A percentile compares a stretch with the other conserved stretches of the same genome.
Conservation (phyloP, 495 filamentous ascomycete genomes). For the Daldinia childiae region DNA sequence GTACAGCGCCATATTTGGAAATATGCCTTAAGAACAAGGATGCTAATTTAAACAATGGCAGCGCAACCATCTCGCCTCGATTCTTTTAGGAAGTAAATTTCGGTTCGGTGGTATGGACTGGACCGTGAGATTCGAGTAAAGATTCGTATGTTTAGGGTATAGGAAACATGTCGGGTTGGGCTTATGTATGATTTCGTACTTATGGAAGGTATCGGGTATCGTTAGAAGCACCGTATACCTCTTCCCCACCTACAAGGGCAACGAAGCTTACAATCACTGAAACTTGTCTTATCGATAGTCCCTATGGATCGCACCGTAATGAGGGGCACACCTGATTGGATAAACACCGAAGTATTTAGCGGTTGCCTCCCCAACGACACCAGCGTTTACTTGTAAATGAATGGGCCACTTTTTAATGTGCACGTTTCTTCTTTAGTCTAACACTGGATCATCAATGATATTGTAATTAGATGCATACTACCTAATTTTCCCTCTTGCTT, state of each 20-base stretch:
- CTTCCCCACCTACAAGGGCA: conserved; percentile 2
- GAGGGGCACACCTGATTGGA: background rate
- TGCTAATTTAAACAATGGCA: conserved; percentile 59
- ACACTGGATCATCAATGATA: background rate
- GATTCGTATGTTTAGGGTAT: background rate
- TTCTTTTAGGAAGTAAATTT: background rate
- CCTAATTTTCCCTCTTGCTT: conserved; percentile 20
- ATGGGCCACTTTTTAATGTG: conserved; percentile 35
- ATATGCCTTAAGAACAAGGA: conserved; percentile 61
- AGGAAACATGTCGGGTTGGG: conserved; percentile 8
- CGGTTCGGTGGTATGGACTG: conserved; percentile 12
- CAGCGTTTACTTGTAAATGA: conserved; percentile 40
- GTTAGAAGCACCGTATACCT: background rate
- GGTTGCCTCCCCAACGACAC: conserved; percentile 46
- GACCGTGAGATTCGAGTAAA: conserved; percentile 2
- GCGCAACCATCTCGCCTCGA: conserved; percentile 57
- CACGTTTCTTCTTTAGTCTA: conserved; percentile 28
- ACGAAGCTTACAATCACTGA: conserved; percentile 2
- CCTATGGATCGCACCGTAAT: background rate
- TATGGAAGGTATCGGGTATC: too few relatives aligned
- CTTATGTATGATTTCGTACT: background rate
- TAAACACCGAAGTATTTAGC: conserved; percentile 8
- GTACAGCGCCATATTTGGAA: conserved; percentile 70
- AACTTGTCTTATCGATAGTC: conserved; percentile 30
- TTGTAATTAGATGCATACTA: conserved; percentile 14